Conservation (phyloP, 1,284 basidiomycete genomes). For the Spongispora temasekensis region DNA sequence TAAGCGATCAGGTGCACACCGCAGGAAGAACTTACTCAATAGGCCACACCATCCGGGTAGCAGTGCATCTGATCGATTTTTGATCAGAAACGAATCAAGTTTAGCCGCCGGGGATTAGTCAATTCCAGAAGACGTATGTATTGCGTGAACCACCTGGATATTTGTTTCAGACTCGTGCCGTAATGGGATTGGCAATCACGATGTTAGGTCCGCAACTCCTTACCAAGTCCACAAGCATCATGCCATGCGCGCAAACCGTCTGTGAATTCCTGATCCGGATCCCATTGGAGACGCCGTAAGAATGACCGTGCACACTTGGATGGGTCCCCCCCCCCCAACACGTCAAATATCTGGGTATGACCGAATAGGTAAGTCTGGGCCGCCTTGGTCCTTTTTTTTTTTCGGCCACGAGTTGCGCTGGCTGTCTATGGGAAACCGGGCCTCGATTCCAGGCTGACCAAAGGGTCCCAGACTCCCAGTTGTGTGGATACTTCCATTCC, state of each 20-base stretch:
- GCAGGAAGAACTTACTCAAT: conserved; percentile 34
- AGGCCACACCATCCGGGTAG: conserved; percentile 21
- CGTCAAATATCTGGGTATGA: conserved; percentile 16
- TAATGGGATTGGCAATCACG: conserved; percentile 39
- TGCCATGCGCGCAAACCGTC: conserved; percentile 17
- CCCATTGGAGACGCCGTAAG: conserved; percentile 20
- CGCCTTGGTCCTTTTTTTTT: conserved; percentile 4
- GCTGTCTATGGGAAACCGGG: conserved; percentile 18
- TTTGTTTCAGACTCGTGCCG: conserved; percentile 33
- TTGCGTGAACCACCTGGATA: conserved; percentile 20
- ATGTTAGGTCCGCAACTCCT: conserved; percentile 17
- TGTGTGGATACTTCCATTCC: conserved; percentile 23
- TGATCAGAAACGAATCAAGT: conserved; percentile 33
- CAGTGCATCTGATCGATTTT: conserved; percentile 34
- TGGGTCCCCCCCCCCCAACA: conserved; percentile 8
- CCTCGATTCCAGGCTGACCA: conserved; percentile 8
- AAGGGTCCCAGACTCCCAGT: conserved; percentile 11
- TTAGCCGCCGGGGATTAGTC: conserved; percentile 37
- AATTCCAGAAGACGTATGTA: conserved; percentile 16
- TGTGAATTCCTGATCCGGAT: conserved; percentile 15
- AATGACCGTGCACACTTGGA: conserved; percentile 19
- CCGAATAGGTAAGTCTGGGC: conserved; percentile 12
- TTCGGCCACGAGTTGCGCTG: conserved; percentile 15
- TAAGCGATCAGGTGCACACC: conserved; percentile 34
- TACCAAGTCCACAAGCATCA: conserved; percentile 18